phyloP scores from a whole-genome alignment of 371 early-diverging fungal species.

The Mucor sp. region DNA sequence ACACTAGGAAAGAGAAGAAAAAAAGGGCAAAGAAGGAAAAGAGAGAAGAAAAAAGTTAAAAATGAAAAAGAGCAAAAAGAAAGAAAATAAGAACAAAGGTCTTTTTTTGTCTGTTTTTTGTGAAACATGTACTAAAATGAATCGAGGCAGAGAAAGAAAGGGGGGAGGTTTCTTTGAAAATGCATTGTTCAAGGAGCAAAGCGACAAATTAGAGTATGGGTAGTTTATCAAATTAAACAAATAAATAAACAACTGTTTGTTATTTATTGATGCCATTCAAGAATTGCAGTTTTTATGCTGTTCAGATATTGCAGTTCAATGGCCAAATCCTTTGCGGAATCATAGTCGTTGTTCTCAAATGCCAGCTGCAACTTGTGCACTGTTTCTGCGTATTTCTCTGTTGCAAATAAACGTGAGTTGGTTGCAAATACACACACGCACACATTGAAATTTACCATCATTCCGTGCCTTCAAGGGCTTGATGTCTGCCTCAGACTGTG shows the following conservation, averaged over 20 bases:
- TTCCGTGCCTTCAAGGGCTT: conserved; percentile 19
- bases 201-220: conserved; percentile 2
- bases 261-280: conserved; percentile 42
- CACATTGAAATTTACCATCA: conserved; percentile 21
- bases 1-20: conserved; percentile 10
- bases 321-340: conserved; percentile 57
- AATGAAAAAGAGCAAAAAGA: conserved; percentile 5
- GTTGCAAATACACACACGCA: not conserved
- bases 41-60: not conserved
- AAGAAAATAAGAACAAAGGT: conserved; percentile 5
- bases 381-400: conserved; percentile 43
- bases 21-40: conserved; percentile 2
- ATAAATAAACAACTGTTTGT: conserved; percentile 9
- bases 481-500: conserved; percentile 30
- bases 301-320: conserved; percentile 74
- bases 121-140: conserved; percentile 9
- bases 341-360: conserved; percentile 55
- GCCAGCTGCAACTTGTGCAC: conserved; percentile 46
- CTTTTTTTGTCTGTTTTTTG: not conserved
- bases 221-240: conserved; percentile 13
- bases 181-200: conserved; percentile 15
- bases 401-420: not conserved
- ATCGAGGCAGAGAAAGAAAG: not conserved
- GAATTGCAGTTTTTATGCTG: conserved; percentile 61
- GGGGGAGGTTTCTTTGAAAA: not conserved